Evolutionary conservation across 2,329 filamentous ascomycete species (phyloP), one percentile per base, ranked within the genome.

Genomic region (Microdochium trichocladiopsis): DNA sequence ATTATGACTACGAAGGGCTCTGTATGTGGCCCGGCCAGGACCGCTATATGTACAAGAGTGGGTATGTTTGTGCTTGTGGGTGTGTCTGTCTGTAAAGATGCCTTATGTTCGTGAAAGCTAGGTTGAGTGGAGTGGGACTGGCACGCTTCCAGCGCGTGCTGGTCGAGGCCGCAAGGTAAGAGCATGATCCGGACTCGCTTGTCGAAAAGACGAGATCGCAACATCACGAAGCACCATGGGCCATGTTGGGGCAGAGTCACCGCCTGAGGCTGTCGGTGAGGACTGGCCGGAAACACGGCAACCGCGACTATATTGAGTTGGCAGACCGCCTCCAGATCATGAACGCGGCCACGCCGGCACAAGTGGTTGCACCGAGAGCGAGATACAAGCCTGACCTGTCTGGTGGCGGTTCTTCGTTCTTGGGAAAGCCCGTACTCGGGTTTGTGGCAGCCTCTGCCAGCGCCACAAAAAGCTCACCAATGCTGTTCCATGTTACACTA

Each of bases 381-480:
- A 97, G 82, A 62, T 95, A 96, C 63, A 96, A 75, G 56, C 88
- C 86, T 56, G 91, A 90, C 60, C 89, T 82, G 68, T 96, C 93
- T 4, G 87, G 84, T 1, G 84, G 80, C 51, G 94, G 90, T 61
- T 96, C 92, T 57, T 96, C 90, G 51, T 81, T 88, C 69, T 92
- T 94, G 1, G 94, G 93, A 62, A 95, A 96, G 0, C 87, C 93
- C 0, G 84, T 88, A 60, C 86, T 91, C 0, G 94, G 94, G 63
- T 91, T 91, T 47, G 92, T 94, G 5, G 93, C 93, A 41, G 90
- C 88, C 70, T 97, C 94, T 6, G 94, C 94, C 52, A 97, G 80
- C 33, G 82, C 86, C 23, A 96, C 90, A 69, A 97, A 99, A 33
- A 97, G 80, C 69, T 99, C 94, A 57, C 87, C 88, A 60, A 97